Percentiles rank a stretch among this genome's conserved stretches.
Conservation (phyloP, 2,329 filamentous ascomycete species). For the Colletotrichum tofieldiae region DNA sequence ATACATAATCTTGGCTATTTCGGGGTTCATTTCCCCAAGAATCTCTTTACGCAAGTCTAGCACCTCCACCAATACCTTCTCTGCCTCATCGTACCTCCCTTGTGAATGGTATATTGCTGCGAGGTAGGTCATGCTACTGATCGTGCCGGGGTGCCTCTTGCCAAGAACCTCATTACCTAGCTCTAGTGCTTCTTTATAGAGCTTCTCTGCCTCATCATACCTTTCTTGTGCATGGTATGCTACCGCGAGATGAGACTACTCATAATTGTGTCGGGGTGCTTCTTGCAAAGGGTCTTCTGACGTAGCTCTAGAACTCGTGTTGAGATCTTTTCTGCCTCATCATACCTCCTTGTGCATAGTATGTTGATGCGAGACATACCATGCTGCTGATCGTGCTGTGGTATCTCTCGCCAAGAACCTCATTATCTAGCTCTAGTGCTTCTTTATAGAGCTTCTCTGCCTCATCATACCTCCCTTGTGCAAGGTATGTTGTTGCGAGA, state of each 20-base stretch:
- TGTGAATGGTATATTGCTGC: background rate
- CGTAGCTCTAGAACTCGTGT: background rate
- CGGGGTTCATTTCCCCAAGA: background rate
- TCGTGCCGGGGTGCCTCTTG: background rate
- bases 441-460: background rate
- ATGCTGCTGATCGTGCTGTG: background rate
- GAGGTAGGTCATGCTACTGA: background rate
- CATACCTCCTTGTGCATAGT: background rate
- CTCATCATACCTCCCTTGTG: background rate
- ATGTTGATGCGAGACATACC: background rate
- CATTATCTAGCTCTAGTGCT: background rate
- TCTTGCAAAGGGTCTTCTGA: background rate
- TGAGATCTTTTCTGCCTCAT: background rate
- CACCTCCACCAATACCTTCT: background rate
- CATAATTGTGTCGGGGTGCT: background rate
- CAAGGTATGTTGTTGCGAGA: background rate
- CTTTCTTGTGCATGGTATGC: background rate
- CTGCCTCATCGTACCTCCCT: too few relatives aligned
- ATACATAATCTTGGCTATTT: background rate
- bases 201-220: too few relatives aligned
- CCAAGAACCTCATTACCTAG: background rate
- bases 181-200: background rate
- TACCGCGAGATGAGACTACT: background rate
- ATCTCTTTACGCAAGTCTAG: background rate
- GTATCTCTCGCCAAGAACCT: background rate